Percentiles rank a stretch among this genome's conserved stretches.
These are phyloP conservation scores for Nepenthes alata DNA, from an alignment of 179 eudicot genomes.

Conservation along the genomic window DNA sequence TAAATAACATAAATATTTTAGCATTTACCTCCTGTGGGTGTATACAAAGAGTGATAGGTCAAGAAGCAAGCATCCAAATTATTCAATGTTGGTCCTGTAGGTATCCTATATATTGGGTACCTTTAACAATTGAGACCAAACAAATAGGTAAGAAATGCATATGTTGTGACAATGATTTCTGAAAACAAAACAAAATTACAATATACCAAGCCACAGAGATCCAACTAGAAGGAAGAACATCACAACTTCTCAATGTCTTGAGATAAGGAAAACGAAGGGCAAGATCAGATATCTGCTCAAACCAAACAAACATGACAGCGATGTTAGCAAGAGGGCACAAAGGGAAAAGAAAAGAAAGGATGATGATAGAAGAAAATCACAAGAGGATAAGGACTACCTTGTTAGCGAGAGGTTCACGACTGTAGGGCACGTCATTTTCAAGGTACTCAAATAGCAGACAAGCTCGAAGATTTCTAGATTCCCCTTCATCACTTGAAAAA, in stretches of 20 bases:
- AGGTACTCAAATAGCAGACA: slow-evolving; percentile 56
- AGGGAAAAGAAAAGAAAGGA: not conserved
- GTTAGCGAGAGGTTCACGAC: slow-evolving; percentile 79
- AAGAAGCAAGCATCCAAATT: slow-evolving; percentile 88
- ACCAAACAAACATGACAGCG: not conserved
- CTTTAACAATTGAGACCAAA: slow-evolving; percentile 20
- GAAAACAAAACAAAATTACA: not conserved
- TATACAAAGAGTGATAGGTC: slow-evolving; percentile 62
- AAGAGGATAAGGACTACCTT: slow-evolving; percentile 33
- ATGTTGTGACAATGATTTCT: not conserved
- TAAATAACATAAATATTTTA: not conserved
- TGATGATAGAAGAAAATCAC: not conserved
- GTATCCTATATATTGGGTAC: slow-evolving; percentile 92
- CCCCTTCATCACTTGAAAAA: slow-evolving; percentile 76
- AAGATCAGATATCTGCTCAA: slow-evolving; percentile 50
- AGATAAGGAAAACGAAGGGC: slow-evolving; percentile 54
- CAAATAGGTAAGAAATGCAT: slow-evolving; percentile 1
- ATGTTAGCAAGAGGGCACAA: slow-evolving; percentile 2
- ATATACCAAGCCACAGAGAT: slow-evolving; percentile 85
- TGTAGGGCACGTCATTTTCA: slow-evolving; percentile 53
- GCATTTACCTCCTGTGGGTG: slow-evolving; percentile 46
- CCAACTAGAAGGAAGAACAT: slow-evolving; percentile 67
- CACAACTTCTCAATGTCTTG: slow-evolving; percentile 63
- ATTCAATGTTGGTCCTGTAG: slow-evolving; percentile 57
- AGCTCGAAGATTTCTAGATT: slow-evolving; percentile 37